Evolutionary conservation across 768 basidiomycete genomes (phyloP).

Genomic region (Auricularia auricula-judae): DNA sequence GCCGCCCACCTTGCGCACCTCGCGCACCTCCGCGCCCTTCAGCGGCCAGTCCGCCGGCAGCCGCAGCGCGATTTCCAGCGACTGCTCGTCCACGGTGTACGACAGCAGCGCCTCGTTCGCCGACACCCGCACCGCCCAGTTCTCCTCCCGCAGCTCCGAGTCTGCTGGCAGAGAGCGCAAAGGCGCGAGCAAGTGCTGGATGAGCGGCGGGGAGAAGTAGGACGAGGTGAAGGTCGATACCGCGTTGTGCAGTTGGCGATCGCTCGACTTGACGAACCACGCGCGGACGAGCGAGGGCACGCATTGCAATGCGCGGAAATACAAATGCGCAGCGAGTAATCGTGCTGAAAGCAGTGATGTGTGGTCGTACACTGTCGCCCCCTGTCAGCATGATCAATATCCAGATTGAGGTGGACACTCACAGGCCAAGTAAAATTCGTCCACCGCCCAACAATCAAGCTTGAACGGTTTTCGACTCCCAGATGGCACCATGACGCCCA

Average conservation of each 20-base stretch:
- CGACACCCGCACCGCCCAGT: conserved; percentile 68
- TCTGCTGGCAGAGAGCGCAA: conserved; percentile 26
- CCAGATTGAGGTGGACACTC: conserved; percentile 15
- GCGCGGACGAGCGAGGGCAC: conserved; percentile 77
- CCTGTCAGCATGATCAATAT: too few relatives aligned
- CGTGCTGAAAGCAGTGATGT: conserved; percentile 39
- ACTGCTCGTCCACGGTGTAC: conserved; percentile 88
- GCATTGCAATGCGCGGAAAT: conserved; percentile 74
- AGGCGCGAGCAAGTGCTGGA: conserved; percentile 68
- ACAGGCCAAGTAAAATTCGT: conserved; percentile 74
- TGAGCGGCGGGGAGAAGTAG: conserved; percentile 83
- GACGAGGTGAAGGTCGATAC: conserved; percentile 70
- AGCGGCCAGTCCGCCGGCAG: conserved; percentile 90
- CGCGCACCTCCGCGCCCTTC: conserved; percentile 77
- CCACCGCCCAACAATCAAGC: conserved; percentile 74
- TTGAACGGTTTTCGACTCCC: conserved; percentile 61
- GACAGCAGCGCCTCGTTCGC: conserved; percentile 73
- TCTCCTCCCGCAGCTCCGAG: conserved; percentile 61
- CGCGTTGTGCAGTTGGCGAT: conserved; percentile 71
- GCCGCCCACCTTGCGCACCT: conserved; percentile 62
- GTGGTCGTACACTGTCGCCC: conserved; percentile 52
- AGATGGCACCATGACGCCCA: conserved; percentile 41
- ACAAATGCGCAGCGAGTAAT: conserved; percentile 76
- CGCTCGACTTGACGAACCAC: conserved; percentile 83
- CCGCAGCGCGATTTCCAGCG: conserved; percentile 76